Conservation (phyloP, 306 rosid genomes). For the Ceratonia siliqua region DNA sequence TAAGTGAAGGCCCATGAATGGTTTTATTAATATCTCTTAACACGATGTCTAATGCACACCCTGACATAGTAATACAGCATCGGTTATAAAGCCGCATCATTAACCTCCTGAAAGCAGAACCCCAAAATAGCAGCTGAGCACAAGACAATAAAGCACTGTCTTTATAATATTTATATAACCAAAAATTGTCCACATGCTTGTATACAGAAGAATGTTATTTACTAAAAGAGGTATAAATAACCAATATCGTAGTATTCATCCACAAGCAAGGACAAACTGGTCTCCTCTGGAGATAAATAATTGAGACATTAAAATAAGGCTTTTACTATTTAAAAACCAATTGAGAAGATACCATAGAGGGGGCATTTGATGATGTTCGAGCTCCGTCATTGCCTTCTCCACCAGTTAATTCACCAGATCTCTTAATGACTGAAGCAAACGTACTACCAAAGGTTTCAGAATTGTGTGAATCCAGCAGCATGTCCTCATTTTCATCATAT, state of each 20-base stretch:
- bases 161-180: not conserved
- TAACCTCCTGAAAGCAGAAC: not conserved
- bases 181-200: not conserved
- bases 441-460: slow-evolving; percentile 74
- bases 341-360: slow-evolving; percentile 53
- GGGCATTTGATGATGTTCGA: slow-evolving; percentile 52
- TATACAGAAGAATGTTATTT: not conserved
- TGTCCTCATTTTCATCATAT: slow-evolving; percentile 66
- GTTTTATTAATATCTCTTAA: not conserved
- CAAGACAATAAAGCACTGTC: slow-evolving; percentile 19
- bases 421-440: slow-evolving; percentile 41
- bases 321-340: slow-evolving; percentile 14
- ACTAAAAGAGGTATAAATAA: not conserved
- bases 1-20: not conserved
- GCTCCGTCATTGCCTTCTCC: slow-evolving; percentile 55
- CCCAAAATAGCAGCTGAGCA: not conserved
- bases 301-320: slow-evolving; percentile 4
- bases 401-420: slow-evolving; percentile 48
- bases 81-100: not conserved
- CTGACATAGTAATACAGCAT: not conserved
- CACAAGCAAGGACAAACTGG: slow-evolving; percentile 24
- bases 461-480: slow-evolving; percentile 60
- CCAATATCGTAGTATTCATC: slow-evolving; percentile 13
- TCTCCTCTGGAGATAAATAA: not conserved
- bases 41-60: not conserved